Evolutionary conservation across 2,329 filamentous ascomycete genomes (phyloP).

Genomic region (Talaromyces sp.): DNA sequence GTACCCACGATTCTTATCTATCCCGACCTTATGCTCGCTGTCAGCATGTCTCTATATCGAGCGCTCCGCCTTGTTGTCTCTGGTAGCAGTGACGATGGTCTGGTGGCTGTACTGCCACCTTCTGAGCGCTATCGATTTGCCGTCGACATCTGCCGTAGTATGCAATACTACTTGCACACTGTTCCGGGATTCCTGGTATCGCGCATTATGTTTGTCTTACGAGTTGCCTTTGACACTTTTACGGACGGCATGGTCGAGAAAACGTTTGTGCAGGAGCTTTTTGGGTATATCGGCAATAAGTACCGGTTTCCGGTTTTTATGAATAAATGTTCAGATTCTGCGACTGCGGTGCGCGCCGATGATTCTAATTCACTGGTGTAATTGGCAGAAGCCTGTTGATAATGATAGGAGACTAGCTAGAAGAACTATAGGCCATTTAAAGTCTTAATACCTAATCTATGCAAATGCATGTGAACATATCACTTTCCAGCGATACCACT

Average conservation of each 20-base stretch:
- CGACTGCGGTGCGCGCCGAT: constrained; percentile 7
- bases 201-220: constrained; percentile 25
- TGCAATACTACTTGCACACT: constrained; percentile 22
- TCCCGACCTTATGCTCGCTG: constrained; percentile 21
- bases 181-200: constrained; percentile 23
- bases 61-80: constrained; percentile 22
- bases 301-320: constrained; percentile 19
- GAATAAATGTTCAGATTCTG: constrained; percentile 18
- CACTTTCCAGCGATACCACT: not conserved
- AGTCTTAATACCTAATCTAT: not conserved
- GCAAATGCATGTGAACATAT: not conserved
- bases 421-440: not conserved
- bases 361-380: not conserved
- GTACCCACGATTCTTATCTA: constrained; percentile 17
- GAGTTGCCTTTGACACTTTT: constrained; percentile 22
- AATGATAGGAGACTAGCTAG: not conserved
- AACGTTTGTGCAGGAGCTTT: constrained; percentile 20
- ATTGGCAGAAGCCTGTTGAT: not conserved
- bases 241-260: constrained; percentile 22
- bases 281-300: constrained; percentile 18
- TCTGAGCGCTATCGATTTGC: constrained; percentile 23
- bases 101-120: constrained; percentile 16
- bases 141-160: constrained; percentile 26
- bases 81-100: constrained; percentile 15
- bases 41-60: constrained; percentile 21